Percentiles rank a stretch among this genome's conserved stretches.
Conservation (phyloP, 163 green algal genomes). For the Picocystis sp. region DNA sequence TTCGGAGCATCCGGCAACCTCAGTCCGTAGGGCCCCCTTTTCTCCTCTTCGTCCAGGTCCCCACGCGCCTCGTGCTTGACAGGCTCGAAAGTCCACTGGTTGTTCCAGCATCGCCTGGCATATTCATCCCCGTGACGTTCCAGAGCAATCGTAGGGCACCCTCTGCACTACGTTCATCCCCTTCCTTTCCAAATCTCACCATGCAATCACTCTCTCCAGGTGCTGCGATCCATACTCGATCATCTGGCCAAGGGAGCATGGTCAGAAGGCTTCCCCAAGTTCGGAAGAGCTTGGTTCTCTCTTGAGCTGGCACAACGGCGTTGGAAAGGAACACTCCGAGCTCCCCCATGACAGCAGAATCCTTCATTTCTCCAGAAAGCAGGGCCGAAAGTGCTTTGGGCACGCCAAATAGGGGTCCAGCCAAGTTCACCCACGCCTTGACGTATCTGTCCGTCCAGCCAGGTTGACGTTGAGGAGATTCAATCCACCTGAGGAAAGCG, state of each 20-base stretch:
- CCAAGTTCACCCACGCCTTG: constrained; percentile 45
- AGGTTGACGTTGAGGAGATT: constrained; percentile 11
- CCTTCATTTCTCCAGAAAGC: constrained; percentile 34
- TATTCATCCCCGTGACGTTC: no score
- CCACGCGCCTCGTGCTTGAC: neutral
- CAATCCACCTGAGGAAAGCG: constrained; percentile 58
- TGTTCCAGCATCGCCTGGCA: no score
- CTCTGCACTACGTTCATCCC: neutral
- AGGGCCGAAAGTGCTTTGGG: constrained; percentile 57
- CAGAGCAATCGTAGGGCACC: neutral
- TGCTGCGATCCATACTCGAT: constrained; percentile 51
- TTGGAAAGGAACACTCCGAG: constrained; percentile 24
- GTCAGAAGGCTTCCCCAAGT: constrained; percentile 47
- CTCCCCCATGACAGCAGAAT: constrained; percentile 47
- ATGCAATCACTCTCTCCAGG: neutral
- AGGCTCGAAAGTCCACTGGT: neutral
- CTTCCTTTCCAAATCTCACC: constrained; percentile 1
- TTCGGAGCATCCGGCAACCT: constrained; percentile 44
- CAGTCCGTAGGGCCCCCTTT: neutral
- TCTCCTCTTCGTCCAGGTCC: neutral
- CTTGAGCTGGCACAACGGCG: constrained; percentile 12
- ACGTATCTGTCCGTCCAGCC: constrained; percentile 57
- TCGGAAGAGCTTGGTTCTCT: constrained; percentile 33
- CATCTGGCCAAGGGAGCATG: constrained; percentile 67
- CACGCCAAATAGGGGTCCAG: constrained; percentile 48